Base-by-base conservation (phyloP, 2,329 filamentous ascomycete species). In the Lasiodiplodia citricola region DNA sequence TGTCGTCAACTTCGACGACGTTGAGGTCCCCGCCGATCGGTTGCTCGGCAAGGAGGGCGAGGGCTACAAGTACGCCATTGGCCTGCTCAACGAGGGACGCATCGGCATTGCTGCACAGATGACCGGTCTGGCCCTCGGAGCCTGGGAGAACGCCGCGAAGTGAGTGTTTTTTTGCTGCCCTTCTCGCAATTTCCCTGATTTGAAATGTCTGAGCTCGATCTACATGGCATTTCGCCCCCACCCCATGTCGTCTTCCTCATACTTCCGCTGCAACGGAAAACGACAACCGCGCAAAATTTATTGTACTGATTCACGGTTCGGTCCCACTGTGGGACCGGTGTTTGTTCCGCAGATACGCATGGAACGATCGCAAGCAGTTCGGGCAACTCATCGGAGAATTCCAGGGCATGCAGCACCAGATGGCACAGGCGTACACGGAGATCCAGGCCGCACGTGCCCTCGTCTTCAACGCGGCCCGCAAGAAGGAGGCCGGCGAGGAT, bases 381-480 rank as follows among this genome's bases (percentile, higher is more conserved):
- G 95, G 96, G 73, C 87, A 93, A 78, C 88, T 97, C 67, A 91
- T 99, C 70, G 96, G 96, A 76, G 92, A 96, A 80, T 99, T 99
- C 87, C 96, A 99, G 83, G 94, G 94, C 76, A 98, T 99, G 96
- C 95, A 98, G 84, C 94, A 97, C 85, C 96, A 99, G 84, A 91
- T 99, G 71, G 96, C 96, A 2, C 96, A 99, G 83, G 91, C 94
- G 1, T 98, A 95, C 84, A 93, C 92, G 28, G 96, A 99, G 80
- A 97, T 99, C 77, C 86, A 90, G 68, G 96, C 96, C 37, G 96
- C 96, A 0, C 90, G 96, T 63, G 93, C 94, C 10, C 87, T 99
- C 25, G 94, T 99, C 67, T 99, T 92, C 87, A 99, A 98, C 77
- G 96, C 96, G 3, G 91, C 96, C 1, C 90, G 96, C 76, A 97